Base-by-base conservation (phyloP, 225 moss, liverwort and hornwort species). In the Physcomitrium patens region DNA sequence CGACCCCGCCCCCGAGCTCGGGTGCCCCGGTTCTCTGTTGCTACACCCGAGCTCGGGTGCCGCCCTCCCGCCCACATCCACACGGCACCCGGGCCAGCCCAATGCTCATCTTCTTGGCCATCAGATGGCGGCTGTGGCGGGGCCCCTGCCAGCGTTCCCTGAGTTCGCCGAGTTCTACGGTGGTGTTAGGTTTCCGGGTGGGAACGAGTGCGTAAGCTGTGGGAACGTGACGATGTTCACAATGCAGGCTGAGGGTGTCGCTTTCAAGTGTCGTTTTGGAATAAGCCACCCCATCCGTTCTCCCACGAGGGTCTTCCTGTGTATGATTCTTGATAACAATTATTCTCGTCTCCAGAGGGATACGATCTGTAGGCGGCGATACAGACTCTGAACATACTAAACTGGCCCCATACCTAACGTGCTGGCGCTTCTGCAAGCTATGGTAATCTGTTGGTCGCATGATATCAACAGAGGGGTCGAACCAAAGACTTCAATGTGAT, bases 21-120 rank as follows among this genome's bases (percentile, higher is more conserved):
- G 50, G 50, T 37, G 26, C 44, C 7, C 4, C 15, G n/a, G n/a
- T n/a, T n/a, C n/a, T n/a, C 56, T 13, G 22, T 70, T 44, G 23
- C 23, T 5, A 31, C n/a, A n/a, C 61, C 51, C 50, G 72, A 51
- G 62, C 72, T 62, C 72, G 49, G 50, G 50, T 37, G 26, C 47
- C 27, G 16, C 17, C n/a, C n/a, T 24, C 24, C 24, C 10, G 16
- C 9, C 26, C 48, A 37, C 31, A 1, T 37, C 5, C 2, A 7
- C 31, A 37, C 31, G 31, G 31, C 31, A 37, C 31, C 31, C 31
- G 31, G 2, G 31, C 31, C 31, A 37, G 20, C 55, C 20, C 24
- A 4, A 12, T 9, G 57, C 57, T 23, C 22, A 57, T 22, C 56
- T 18, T 23, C 9, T 23, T 10, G 56, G 1, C n/a, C 10, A 12